phyloP scores from a whole-genome alignment of 2,329 filamentous ascomycete species.

The Chrysosporium queenslandicum region DNA sequence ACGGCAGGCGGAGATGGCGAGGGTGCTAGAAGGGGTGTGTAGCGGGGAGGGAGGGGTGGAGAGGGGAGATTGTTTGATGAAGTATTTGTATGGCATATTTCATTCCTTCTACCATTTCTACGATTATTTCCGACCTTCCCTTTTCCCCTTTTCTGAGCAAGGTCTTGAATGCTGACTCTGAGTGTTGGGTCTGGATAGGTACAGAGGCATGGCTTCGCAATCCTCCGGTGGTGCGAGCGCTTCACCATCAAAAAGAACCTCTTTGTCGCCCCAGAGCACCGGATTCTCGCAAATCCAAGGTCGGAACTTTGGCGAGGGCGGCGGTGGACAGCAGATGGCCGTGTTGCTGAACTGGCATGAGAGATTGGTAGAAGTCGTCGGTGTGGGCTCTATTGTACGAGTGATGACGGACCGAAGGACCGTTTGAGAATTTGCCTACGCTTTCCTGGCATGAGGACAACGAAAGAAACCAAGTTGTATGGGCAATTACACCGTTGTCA shows the following conservation, averaged over 20 bases:
- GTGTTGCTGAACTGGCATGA: conserved; percentile 97
- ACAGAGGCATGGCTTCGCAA: conserved; percentile 70
- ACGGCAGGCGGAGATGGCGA: conserved; percentile 90
- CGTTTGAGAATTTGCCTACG: conserved; percentile 46
- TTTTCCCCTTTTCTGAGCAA: neutral
- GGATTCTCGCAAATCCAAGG: conserved; percentile 74
- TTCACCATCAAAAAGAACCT: conserved; percentile 39
- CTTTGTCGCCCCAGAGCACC: conserved; percentile 63
- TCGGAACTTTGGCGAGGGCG: conserved; percentile 50
- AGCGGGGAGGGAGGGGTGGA: conserved; percentile 68
- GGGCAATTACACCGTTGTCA: neutral
- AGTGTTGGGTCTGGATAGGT: conserved; percentile 42
- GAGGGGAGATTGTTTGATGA: conserved; percentile 86
- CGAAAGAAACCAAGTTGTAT: neutral
- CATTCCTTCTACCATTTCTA: conserved; percentile 2
- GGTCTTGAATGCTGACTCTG: neutral
- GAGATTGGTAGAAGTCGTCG: conserved; percentile 90
- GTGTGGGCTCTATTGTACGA: conserved; percentile 81
- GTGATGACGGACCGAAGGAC: conserved; percentile 95
- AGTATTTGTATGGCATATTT: conserved; percentile 67
- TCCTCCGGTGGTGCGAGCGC: conserved; percentile 33
- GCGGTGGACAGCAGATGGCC: conserved; percentile 83
- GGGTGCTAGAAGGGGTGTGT: conserved; percentile 74
- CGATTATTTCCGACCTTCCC: conserved; percentile 8
- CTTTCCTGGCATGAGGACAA: neutral